Base-by-base conservation (phyloP, 805 yeast species). In the Priceomyces melissophilus region DNA sequence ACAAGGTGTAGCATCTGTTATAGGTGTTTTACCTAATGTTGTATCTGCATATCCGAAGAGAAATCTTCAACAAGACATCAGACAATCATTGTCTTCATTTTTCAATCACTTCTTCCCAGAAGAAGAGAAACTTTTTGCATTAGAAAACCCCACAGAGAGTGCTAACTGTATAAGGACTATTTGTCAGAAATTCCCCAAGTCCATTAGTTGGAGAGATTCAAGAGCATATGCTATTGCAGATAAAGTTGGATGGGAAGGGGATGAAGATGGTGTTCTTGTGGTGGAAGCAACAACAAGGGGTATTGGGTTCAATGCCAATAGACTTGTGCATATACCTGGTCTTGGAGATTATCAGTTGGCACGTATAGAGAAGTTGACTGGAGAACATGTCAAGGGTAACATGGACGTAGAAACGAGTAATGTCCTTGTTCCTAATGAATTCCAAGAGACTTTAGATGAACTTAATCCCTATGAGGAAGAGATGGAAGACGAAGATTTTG, bases 271-370 rank as follows among this genome's bases (percentile, higher is more conserved):
- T 3, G 47, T 56, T 5, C 57, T 89, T 30, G 76, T 77, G 5
- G 75, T 93, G 5, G 84, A 82, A 57, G 99, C 99, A 37, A 76
- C 80, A 3, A 88, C 87, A 3, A 78, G 99, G 60, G 99, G 98
- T 41, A 65, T 74, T 35, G 96, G 96, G 0, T 82, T 93, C 63
- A 78, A 81, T 49, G 78, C 85, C 2, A 80, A 90, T 58, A 75
- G 89, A 53, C 63, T 87, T 40, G 78, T 95, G 30, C 96, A 91
- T 57, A 67, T 95, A 26, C 96, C 96, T 3, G 96, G 90, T 1
- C 71, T 75, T 45, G 99, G 99, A 12, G 98, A 93, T 61, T 89
- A 79, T 67, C 88, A 84, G 60, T 61, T 93, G 15, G 81, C 76
- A 36, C 73, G 66, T 37, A 78, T 93, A 41, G 89, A 84, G 52